Evolutionary conservation across 305 asterid genomes (phyloP).

Genomic region (Withania somnifera): DNA sequence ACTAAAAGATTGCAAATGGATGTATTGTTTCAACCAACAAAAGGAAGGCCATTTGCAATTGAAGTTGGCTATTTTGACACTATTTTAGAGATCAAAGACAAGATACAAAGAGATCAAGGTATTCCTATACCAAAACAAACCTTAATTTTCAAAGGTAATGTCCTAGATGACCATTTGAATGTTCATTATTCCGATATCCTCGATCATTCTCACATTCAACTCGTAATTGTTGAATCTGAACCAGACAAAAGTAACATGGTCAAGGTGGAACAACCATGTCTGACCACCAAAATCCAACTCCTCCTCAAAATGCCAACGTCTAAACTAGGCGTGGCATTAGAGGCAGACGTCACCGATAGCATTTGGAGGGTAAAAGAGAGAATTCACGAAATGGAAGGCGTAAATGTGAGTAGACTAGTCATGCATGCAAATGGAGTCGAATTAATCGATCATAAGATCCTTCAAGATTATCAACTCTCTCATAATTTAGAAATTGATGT

Average conservation of each 20-base stretch:
- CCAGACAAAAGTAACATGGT: not conserved
- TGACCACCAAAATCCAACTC: conserved; percentile 24
- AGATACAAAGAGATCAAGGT: conserved; percentile 29
- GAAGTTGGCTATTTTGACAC: conserved; percentile 63
- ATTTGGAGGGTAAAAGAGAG: conserved; percentile 33
- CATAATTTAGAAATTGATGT: conserved; percentile 32
- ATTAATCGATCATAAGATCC: conserved; percentile 25
- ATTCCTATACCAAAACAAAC: conserved; percentile 52
- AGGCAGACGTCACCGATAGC: conserved; percentile 22
- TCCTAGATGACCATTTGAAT: conserved; percentile 42
- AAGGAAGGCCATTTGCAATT: conserved; percentile 29
- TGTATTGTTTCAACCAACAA: conserved; percentile 35
- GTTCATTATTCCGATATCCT: conserved; percentile 46
- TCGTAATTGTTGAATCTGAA: conserved; percentile 11
- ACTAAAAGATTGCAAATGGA: conserved; percentile 23
- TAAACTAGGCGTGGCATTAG: conserved; percentile 6
- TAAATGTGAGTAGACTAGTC: conserved; percentile 9
- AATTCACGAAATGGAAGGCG: conserved; percentile 29
- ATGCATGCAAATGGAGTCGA: conserved; percentile 35
- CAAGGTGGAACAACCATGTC: not conserved
- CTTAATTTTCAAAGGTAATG: conserved; percentile 34
- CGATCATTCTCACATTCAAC: conserved; percentile 36
- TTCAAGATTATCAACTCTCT: conserved; percentile 20
- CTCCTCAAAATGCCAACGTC: conserved; percentile 28
- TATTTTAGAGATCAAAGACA: conserved; percentile 53